Evolutionary conservation across 495 filamentous ascomycete genomes (phyloP).

Genomic region (Thozetella sp.): DNA sequence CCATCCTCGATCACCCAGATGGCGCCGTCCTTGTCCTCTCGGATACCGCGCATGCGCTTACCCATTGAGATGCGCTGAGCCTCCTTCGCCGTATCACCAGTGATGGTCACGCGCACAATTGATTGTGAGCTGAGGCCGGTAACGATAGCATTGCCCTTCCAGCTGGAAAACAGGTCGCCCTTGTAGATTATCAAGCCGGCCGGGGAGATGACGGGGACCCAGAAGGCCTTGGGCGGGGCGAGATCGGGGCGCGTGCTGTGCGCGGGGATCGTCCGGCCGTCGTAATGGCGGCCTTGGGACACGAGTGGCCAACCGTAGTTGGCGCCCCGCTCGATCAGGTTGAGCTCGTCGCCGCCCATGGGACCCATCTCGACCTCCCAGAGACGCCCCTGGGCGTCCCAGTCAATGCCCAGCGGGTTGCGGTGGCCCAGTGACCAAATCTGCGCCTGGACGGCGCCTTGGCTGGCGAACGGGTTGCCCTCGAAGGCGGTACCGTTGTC

Average conservation of each 20-base stretch:
- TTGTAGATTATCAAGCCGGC: conserved; percentile 36
- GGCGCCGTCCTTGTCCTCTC: conserved; percentile 30
- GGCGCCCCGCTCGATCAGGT: conserved; percentile 31
- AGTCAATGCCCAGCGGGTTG: conserved; percentile 38
- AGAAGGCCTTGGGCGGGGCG: conserved; percentile 31
- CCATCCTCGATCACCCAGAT: conserved; percentile 38
- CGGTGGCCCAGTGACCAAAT: conserved; percentile 34
- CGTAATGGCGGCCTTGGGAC: conserved; percentile 33
- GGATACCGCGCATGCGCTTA: conserved; percentile 31
- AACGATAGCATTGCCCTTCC: conserved; percentile 37
- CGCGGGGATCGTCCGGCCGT: conserved; percentile 29
- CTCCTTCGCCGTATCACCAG: conserved; percentile 32
- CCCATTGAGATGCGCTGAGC: conserved; percentile 31
- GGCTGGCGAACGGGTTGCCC: conserved; percentile 34
- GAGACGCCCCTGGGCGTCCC: conserved; percentile 32
- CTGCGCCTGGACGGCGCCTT: conserved; percentile 25
- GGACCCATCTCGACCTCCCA: conserved; percentile 40
- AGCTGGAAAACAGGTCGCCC: conserved; percentile 30
- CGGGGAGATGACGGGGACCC: conserved; percentile 36
- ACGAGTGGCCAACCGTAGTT: conserved; percentile 39
- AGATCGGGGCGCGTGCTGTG: conserved; percentile 35
- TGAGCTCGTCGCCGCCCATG: conserved; percentile 38
- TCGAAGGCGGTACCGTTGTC: conserved; percentile 31
- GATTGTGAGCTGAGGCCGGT: conserved; percentile 25
- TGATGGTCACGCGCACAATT: conserved; percentile 31